Conservation (phyloP, 1,139 yeast genomes). For the Candida sp. region DNA sequence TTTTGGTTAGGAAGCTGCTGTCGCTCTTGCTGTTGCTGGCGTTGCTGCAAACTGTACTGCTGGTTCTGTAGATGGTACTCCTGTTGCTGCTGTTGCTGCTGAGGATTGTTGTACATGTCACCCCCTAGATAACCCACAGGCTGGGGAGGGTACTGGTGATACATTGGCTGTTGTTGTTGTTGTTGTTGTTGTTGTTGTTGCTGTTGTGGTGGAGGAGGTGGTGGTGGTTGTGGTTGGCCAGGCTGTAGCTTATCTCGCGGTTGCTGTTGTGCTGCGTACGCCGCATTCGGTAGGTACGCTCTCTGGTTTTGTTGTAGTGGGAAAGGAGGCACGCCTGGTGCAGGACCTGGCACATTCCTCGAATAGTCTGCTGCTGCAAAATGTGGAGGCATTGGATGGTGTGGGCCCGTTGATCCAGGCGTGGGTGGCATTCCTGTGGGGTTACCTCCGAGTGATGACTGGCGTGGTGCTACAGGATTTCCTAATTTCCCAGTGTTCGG, state of each 20-base stretch:
- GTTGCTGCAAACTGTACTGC: slow-evolving; percentile 8
- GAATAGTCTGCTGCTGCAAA: slow-evolving; percentile 2
- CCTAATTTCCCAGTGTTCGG: background rate
- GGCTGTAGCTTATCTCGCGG: slow-evolving; percentile 9
- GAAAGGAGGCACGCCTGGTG: slow-evolving; percentile 2
- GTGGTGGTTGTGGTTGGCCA: slow-evolving; percentile 7
- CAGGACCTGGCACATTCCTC: background rate
- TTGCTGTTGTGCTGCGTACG: slow-evolving; percentile 7
- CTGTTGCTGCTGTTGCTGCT: slow-evolving; percentile 8
- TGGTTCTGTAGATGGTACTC: slow-evolving; percentile 6
- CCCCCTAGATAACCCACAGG: slow-evolving; percentile 12
- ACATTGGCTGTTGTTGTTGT: slow-evolving; percentile 7
- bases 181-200: slow-evolving; percentile 4
- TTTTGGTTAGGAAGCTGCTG: background rate
- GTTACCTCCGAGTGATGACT: background rate
- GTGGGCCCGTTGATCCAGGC: background rate
- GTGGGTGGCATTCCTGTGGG: background rate
- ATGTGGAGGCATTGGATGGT: slow-evolving; percentile 1
- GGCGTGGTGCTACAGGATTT: background rate
- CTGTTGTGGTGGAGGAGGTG: too few species aligned
- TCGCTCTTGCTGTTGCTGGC: slow-evolving; percentile 6
- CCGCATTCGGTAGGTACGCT: slow-evolving; percentile 7
- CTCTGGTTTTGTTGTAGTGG: slow-evolving; percentile 5
- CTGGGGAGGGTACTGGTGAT: slow-evolving; percentile 16
- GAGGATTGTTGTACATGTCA: slow-evolving; percentile 10